phyloP scores from a whole-genome alignment of 1,139 yeast genomes.

The Debaryomycetaceae sp. region DNA sequence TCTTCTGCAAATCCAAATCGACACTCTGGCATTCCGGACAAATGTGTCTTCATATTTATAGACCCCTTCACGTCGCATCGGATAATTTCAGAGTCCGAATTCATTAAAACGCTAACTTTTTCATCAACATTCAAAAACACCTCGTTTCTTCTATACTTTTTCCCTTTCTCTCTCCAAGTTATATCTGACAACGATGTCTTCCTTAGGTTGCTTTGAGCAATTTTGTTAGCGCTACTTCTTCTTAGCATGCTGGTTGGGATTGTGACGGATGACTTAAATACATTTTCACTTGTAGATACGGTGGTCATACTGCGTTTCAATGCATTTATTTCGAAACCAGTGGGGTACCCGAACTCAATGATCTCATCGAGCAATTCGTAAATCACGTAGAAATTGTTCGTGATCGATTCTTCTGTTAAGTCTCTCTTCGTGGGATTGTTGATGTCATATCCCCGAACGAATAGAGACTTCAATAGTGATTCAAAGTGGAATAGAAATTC shows the following conservation, averaged over 20 bases:
- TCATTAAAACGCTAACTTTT: constrained; percentile 64
- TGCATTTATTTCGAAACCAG: constrained; percentile 54
- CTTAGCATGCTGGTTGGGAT: constrained; percentile 5
- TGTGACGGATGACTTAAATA: constrained; percentile 20
- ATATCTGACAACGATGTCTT: constrained; percentile 11
- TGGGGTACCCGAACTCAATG: constrained; percentile 81
- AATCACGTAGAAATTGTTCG: constrained; percentile 58
- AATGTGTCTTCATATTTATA: constrained; percentile 65
- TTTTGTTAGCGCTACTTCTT: constrained; percentile 7
- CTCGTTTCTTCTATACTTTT: constrained; percentile 80
- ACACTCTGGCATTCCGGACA: constrained; percentile 74
- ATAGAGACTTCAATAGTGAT: constrained; percentile 30
- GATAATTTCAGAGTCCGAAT: constrained; percentile 56
- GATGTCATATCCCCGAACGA: constrained; percentile 6
- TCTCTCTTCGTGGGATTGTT: constrained; percentile 7
- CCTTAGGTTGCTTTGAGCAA: constrained; percentile 1
- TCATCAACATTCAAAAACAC: constrained; percentile 76
- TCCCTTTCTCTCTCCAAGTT: constrained; percentile 71
- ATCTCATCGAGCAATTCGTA: constrained; percentile 79
- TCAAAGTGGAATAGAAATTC: constrained; percentile 72
- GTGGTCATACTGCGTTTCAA: constrained; percentile 25
- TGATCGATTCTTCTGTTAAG: constrained; percentile 28
- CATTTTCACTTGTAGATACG: constrained; percentile 18
- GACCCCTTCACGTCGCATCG: constrained; percentile 77
- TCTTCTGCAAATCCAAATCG: constrained; percentile 59